These are phyloP conservation scores for Aspergillus fumigatus DNA, from an alignment of 2,329 filamentous ascomycete species.

Conservation along the genomic window DNA sequence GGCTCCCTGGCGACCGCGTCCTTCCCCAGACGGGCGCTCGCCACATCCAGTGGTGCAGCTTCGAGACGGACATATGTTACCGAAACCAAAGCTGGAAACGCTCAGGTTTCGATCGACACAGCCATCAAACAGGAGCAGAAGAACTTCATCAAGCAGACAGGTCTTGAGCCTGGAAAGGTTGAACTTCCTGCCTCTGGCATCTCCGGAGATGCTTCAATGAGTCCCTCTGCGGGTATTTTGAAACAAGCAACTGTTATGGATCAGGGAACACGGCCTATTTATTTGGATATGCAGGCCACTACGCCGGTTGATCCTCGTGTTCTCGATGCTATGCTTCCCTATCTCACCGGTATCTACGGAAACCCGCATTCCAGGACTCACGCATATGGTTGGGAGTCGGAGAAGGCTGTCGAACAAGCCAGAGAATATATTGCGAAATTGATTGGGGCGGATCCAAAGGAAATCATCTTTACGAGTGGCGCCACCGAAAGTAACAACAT, in stretches of 20 bases:
- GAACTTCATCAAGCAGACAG: conserved; percentile 62
- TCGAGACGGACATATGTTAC: conserved; percentile 70
- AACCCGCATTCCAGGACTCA: conserved; percentile 97
- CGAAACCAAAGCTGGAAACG: conserved; percentile 63
- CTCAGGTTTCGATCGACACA: conserved; percentile 75
- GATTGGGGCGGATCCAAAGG: conserved; percentile 91
- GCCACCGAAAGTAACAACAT: conserved; percentile 99
- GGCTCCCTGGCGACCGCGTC: conserved; percentile 34
- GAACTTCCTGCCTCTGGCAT: conserved; percentile 57
- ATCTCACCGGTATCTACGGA: conserved; percentile 86
- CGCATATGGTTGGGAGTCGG: conserved; percentile 97
- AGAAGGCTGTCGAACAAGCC: conserved; percentile 86
- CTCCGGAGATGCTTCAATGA: conserved; percentile 65
- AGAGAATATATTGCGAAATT: conserved; percentile 76
- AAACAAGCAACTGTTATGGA: conserved; percentile 93
- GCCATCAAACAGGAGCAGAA: conserved; percentile 84
- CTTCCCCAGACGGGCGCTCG: conserved; percentile 37
- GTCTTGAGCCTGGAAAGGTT: conserved; percentile 51
- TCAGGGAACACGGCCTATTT: conserved; percentile 87
- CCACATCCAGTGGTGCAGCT: conserved; percentile 22
- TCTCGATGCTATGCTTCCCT: conserved; percentile 94
- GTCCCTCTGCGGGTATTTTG: conserved; percentile 75
- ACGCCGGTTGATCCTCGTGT: conserved; percentile 93
- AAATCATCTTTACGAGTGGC: conserved; percentile 97
- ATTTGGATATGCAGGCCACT: conserved; percentile 97